A percentile compares a stretch with the other conserved stretches of the same genome.
Conservation (phyloP, 768 basidiomycete genomes). For the Lactarius psammicola region DNA sequence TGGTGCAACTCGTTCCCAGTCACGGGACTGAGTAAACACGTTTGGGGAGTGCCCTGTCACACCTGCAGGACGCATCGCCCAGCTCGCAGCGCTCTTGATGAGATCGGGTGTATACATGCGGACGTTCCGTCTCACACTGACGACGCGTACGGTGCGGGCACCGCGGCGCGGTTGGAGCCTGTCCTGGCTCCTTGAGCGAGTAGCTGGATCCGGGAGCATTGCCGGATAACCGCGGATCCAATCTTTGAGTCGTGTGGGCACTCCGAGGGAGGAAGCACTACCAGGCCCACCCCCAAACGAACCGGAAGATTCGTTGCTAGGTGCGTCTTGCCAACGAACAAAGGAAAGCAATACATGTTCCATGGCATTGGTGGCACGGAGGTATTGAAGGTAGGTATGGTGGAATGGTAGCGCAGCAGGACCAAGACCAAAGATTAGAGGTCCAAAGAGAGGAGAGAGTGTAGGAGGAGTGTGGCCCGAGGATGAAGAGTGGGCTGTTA, state of each 20-base stretch:
- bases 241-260: constrained; percentile 83
- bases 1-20: constrained; percentile 75
- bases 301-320: constrained; percentile 31
- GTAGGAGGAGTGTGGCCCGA: constrained; percentile 92
- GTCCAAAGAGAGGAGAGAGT: constrained; percentile 85
- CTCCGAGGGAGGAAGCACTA: constrained; percentile 54
- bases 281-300: constrained; percentile 44
- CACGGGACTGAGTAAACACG: constrained; percentile 60
- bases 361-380: constrained; percentile 80
- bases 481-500: constrained; percentile 78
- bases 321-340: constrained; percentile 75
- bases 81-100: constrained; percentile 58
- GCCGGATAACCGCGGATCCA: constrained; percentile 90
- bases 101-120: constrained; percentile 87
- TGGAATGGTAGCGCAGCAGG: constrained; percentile 51
- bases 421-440: constrained; percentile 82
- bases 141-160: constrained; percentile 71
- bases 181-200: constrained; percentile 47
- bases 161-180: constrained; percentile 71
- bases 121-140: constrained; percentile 76
- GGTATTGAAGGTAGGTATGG: constrained; percentile 64
- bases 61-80: constrained; percentile 41
- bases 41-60: constrained; percentile 36
- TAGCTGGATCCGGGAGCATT: constrained; percentile 54
- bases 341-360: constrained; percentile 93